phyloP scores from a whole-genome alignment of 805 yeast species.

The Monosporozyma servazzii region DNA sequence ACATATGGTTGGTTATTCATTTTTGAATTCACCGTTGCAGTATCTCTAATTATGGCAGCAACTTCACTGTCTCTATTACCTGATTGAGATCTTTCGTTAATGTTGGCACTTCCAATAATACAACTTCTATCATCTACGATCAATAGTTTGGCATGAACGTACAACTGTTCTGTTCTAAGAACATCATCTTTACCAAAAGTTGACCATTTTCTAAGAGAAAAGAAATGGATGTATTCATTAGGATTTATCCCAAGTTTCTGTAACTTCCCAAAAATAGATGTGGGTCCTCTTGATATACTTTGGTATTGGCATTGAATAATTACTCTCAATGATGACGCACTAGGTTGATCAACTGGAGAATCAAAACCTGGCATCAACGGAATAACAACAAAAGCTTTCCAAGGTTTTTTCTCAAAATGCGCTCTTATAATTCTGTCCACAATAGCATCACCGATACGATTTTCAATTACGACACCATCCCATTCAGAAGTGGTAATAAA shows the following conservation, averaged over 20 bases:
- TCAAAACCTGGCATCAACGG: slow-evolving; percentile 98
- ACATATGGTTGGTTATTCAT: slow-evolving; percentile 78
- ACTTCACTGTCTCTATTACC: slow-evolving; percentile 93
- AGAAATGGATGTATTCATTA: slow-evolving; percentile 84
- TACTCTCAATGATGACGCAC: slow-evolving; percentile 89
- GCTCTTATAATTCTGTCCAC: slow-evolving; percentile 95
- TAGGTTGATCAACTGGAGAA: slow-evolving; percentile 84
- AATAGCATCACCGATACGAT: slow-evolving; percentile 85
- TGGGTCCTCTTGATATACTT: slow-evolving; percentile 83
- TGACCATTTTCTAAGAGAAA: slow-evolving; percentile 92
- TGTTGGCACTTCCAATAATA: slow-evolving; percentile 93
- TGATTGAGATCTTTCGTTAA: slow-evolving; percentile 92
- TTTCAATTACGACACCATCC: slow-evolving; percentile 76
- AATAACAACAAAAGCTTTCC: slow-evolving; percentile 88
- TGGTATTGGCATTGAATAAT: slow-evolving; percentile 95
- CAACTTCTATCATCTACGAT: slow-evolving; percentile 90
- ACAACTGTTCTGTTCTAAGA: slow-evolving; percentile 81
- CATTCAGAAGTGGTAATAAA: slow-evolving; percentile 83
- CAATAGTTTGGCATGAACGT: slow-evolving; percentile 87
- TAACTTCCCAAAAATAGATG: slow-evolving; percentile 78
- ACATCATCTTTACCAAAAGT: slow-evolving; percentile 66
- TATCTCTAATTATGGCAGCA: slow-evolving; percentile 81
- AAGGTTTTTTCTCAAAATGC: slow-evolving; percentile 57
- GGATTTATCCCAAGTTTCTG: slow-evolving; percentile 77
- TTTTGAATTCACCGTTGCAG: slow-evolving; percentile 49